These are phyloP conservation scores for Stevia rebaudiana DNA, from an alignment of 140 eudicot species.

Conservation along the genomic window DNA sequence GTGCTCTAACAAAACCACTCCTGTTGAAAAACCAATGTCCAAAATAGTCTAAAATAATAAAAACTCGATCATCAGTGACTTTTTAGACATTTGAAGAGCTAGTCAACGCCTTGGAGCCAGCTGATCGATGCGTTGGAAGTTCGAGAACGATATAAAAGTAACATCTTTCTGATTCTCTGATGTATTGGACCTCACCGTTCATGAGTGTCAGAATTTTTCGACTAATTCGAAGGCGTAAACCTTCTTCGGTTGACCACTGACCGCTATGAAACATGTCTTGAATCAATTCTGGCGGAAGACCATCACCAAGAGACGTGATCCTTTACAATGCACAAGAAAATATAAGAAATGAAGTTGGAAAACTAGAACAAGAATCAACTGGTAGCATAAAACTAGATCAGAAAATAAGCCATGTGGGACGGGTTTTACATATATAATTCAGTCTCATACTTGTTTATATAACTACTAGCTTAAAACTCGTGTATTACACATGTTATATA, in stretches of 20 bases:
- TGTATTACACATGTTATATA: too few species aligned
- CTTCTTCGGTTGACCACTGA: slow-evolving; percentile 68
- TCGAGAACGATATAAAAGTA: slow-evolving; percentile 53
- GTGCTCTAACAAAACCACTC: too few species aligned
- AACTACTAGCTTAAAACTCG: too few species aligned
- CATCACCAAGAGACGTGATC: slow-evolving; percentile 85
- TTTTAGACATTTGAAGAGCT: slow-evolving; percentile 8
- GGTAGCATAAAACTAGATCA: too few species aligned
- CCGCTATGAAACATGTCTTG: slow-evolving; percentile 81
- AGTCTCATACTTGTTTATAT: too few species aligned
- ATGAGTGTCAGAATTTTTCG: slow-evolving; percentile 61
- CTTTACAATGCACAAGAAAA: slow-evolving; percentile 33
- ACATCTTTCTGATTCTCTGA: slow-evolving; percentile 77
- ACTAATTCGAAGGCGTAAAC: slow-evolving; percentile 76
- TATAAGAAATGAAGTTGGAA: not conserved
- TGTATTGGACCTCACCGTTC: slow-evolving; percentile 83
- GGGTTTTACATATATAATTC: too few species aligned
- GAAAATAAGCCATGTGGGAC: too few species aligned
- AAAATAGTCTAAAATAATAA: not conserved
- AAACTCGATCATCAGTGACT: slow-evolving; percentile 1
- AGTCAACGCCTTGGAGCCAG: slow-evolving; percentile 1
- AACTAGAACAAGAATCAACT: not conserved
- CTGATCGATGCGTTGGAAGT: slow-evolving; percentile 38
- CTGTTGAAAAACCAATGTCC: slow-evolving; percentile 1
- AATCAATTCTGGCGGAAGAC: slow-evolving; percentile 75